These are phyloP conservation scores for Pharnaceum exiguum DNA, from an alignment of 148 eudicot species.

Conservation along the genomic window DNA sequence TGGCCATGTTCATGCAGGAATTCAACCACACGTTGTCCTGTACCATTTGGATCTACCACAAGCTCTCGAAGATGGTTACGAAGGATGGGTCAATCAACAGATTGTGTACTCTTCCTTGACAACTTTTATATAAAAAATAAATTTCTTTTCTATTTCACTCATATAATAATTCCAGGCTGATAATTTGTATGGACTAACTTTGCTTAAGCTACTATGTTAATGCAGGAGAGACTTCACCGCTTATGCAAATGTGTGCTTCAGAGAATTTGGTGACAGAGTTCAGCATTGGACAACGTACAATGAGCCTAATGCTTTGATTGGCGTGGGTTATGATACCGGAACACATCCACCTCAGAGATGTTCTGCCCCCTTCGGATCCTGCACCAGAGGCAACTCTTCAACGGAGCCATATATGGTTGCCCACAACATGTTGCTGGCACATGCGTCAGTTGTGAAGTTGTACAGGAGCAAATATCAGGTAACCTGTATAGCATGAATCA, in stretches of 20 bases:
- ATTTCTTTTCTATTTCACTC: too few species aligned
- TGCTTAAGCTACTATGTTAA: not conserved
- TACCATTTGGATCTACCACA: not conserved
- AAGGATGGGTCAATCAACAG: not conserved
- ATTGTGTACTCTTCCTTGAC: not conserved
- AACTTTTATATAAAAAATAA: too few species aligned
- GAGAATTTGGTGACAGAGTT: not conserved
- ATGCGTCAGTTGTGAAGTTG: not conserved
- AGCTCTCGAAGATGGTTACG: slow-evolving; percentile 1
- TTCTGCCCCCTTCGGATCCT: too few species aligned
- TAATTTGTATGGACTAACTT: too few species aligned
- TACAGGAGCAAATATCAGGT: not conserved
- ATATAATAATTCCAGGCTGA: too few species aligned
- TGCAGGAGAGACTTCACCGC: not conserved
- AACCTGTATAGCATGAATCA: too few species aligned
- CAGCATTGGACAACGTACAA: too few species aligned
- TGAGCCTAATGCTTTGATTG: too few species aligned
- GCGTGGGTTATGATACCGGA: too few species aligned
- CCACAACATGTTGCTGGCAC: not conserved
- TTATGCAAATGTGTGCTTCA: too few species aligned
- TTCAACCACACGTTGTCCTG: not conserved
- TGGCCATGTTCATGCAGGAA: not conserved
- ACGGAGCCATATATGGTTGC: not conserved
- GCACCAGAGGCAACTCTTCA: too few species aligned
- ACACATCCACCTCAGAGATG: too few species aligned